These are phyloP conservation scores for Microthyrium microscopicum DNA, from an alignment of 2,329 filamentous ascomycete species.

Conservation along the genomic window DNA sequence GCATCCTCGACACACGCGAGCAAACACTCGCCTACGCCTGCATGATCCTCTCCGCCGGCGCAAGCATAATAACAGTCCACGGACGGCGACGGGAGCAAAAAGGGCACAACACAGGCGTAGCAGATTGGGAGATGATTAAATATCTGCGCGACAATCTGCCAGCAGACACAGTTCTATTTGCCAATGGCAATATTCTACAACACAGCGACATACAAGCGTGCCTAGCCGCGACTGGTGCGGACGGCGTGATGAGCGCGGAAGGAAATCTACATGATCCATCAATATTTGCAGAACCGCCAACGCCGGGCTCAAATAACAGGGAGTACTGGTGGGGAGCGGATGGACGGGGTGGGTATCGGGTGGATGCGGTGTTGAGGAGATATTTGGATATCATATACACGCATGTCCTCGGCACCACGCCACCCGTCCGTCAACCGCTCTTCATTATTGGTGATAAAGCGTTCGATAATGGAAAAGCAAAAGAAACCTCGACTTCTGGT, in stretches of 20 bases:
- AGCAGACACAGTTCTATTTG: conserved; percentile 79
- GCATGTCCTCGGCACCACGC: conserved; percentile 50
- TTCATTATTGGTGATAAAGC: conserved; percentile 44
- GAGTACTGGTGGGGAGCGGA: conserved; percentile 77
- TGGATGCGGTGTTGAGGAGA: conserved; percentile 72
- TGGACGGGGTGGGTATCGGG: conserved; percentile 68
- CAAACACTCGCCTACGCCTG: conserved; percentile 76
- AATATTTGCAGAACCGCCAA: conserved; percentile 59
- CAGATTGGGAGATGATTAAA: conserved; percentile 76
- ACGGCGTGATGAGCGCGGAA: conserved; percentile 92
- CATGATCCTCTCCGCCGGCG: conserved; percentile 73
- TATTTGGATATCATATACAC: conserved; percentile 84
- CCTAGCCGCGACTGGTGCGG: conserved; percentile 67
- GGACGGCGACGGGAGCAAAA: conserved; percentile 82
- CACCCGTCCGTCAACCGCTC: conserved; percentile 52
- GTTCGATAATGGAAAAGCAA: conserved; percentile 20
- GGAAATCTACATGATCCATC: conserved; percentile 84
- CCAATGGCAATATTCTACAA: conserved; percentile 86
- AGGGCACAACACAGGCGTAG: conserved; percentile 82
- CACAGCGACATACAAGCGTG: conserved; percentile 62
- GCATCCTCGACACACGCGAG: conserved; percentile 73
- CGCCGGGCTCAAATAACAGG: conserved; percentile 45
- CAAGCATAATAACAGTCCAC: conserved; percentile 87
- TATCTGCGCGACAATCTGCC: conserved; percentile 73
- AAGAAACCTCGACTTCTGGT: conserved; percentile 14